Conservation (phyloP, 495 filamentous ascomycete species). For the Xylaria venustula region DNA sequence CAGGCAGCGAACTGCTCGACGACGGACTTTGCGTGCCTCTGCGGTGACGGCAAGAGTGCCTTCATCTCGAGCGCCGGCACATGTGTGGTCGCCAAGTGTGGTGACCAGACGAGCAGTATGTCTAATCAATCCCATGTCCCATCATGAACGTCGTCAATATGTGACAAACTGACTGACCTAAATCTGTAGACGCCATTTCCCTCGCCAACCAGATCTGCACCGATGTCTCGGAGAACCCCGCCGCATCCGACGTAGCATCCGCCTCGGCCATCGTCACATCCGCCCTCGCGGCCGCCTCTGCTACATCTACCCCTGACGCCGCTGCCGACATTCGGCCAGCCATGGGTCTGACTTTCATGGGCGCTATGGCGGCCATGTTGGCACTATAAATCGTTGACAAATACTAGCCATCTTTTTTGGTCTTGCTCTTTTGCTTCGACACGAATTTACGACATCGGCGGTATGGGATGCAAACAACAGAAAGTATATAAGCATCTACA, state of each 20-base stretch:
- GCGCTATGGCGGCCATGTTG: conserved; percentile 19
- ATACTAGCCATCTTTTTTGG: not conserved
- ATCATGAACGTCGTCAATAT: too few relatives aligned
- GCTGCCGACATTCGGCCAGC: conserved; percentile 21
- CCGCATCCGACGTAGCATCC: conserved; percentile 26
- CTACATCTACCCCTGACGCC: conserved; percentile 22
- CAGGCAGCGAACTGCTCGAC: conserved; percentile 20
- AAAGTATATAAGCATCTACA: not conserved
- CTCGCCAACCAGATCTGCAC: conserved; percentile 27
- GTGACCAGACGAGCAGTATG: conserved; percentile 25
- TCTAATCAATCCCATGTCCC: not conserved
- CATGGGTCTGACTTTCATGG: conserved; percentile 23
- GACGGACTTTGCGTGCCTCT: conserved; percentile 28
- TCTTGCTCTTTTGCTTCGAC: not conserved
- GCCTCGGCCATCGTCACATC: conserved; percentile 27
- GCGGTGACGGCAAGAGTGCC: conserved; percentile 8
- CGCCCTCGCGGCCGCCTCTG: conserved; percentile 21
- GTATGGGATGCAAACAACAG: not conserved
- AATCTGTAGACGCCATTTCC: conserved; percentile 16
- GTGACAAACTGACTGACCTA: conserved; percentile 9
- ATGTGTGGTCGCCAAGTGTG: conserved; percentile 22
- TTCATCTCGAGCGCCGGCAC: conserved; percentile 19
- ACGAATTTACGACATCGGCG: not conserved
- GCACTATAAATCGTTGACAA: not conserved
- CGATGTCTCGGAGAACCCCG: conserved; percentile 21